Conservation (phyloP, 805 yeast genomes). For the Starmerella scarabaei region DNA sequence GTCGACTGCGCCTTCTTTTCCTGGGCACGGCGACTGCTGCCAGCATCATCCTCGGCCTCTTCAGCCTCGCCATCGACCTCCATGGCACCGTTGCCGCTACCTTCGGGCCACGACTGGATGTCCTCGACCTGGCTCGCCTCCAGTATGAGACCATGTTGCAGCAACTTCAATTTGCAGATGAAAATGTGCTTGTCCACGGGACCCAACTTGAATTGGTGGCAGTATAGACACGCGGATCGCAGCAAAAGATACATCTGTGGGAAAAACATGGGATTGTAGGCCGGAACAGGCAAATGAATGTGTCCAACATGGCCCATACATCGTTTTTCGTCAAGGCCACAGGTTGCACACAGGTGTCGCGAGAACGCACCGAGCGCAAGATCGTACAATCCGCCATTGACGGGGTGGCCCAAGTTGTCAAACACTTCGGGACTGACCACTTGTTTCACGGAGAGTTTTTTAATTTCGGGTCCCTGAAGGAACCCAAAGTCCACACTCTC, state of each 20-base stretch:
- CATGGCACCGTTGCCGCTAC: slow-evolving; percentile 24
- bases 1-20: slow-evolving; percentile 32
- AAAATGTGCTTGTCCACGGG: slow-evolving; percentile 57
- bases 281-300: slow-evolving; percentile 90
- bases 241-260: slow-evolving; percentile 75
- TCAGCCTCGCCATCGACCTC: slow-evolving; percentile 27
- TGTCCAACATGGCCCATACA: slow-evolving; percentile 99
- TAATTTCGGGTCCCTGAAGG: slow-evolving; percentile 66
- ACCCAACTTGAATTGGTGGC: slow-evolving; percentile 71
- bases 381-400: slow-evolving; percentile 86
- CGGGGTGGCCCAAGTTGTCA: slow-evolving; percentile 92
- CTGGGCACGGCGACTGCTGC: slow-evolving; percentile 32
- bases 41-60: slow-evolving; percentile 19
- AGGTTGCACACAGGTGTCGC: slow-evolving; percentile 78
- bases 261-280: slow-evolving; percentile 89
- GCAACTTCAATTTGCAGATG: slow-evolving; percentile 62
- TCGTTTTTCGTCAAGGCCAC: slow-evolving; percentile 85
- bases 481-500: slow-evolving; percentile 85
- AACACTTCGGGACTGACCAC: slow-evolving; percentile 91
- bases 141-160: slow-evolving; percentile 78
- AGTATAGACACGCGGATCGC: slow-evolving; percentile 75
- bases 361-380: slow-evolving; percentile 90
- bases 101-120: slow-evolving; percentile 28
- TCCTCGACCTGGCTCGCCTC: slow-evolving; percentile 67
- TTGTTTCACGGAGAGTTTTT: slow-evolving; percentile 83